Evolutionary conservation across 768 basidiomycete genomes (phyloP).

Genomic region (Hirschioporus abietinus): DNA sequence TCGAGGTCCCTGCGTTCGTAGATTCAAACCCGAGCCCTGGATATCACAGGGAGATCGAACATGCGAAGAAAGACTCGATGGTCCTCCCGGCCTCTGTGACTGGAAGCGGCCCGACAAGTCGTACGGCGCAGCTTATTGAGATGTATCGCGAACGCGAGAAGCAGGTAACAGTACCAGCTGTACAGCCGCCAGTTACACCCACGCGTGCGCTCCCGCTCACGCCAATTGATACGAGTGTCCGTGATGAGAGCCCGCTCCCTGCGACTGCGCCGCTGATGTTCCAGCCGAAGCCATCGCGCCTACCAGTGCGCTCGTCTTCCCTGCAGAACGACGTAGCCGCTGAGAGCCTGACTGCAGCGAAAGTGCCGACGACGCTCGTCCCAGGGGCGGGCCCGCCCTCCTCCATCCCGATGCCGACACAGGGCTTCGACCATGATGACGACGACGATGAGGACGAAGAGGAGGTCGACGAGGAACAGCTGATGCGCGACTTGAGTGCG

Average conservation of each 20-base stretch:
- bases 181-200: neutral
- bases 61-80: constrained; percentile 23
- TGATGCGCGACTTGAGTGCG: constrained; percentile 21
- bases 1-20: constrained; percentile 26
- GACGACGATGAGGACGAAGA: neutral
- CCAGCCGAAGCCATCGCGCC: constrained; percentile 24
- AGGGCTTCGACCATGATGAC: constrained; percentile 9
- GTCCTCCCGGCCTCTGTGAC: constrained; percentile 14
- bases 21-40: constrained; percentile 19
- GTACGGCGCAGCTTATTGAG: constrained; percentile 75
- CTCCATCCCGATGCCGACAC: constrained; percentile 15
- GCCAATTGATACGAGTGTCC: neutral
- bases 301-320: constrained; percentile 28
- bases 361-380: constrained; percentile 4
- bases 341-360: neutral
- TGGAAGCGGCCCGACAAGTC: constrained; percentile 31
- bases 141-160: constrained; percentile 77
- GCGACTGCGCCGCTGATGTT: neutral
- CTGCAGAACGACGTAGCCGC: constrained; percentile 4
- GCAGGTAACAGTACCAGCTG: constrained; percentile 19
- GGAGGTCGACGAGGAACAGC: constrained; percentile 12
- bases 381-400: constrained; percentile 21
- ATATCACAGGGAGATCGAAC: constrained; percentile 16
- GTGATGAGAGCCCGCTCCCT: neutral
- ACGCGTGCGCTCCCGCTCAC: constrained; percentile 3